These are phyloP conservation scores for Musa troglodytarum DNA, from an alignment of 176 grass and related monocot species.

Conservation along the genomic window DNA sequence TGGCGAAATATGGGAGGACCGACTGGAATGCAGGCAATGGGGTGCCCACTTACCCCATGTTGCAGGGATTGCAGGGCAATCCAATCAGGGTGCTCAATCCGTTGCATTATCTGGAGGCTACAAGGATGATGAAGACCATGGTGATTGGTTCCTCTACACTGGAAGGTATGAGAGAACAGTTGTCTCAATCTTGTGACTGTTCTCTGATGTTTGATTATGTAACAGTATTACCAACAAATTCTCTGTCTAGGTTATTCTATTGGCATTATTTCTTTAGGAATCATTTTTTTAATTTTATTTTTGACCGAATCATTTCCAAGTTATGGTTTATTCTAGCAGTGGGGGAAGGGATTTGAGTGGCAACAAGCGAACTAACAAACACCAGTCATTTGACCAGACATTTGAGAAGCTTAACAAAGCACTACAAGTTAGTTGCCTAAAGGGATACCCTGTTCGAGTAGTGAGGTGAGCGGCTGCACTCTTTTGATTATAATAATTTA, in stretches of 20 bases:
- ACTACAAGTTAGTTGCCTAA: slow-evolving; percentile 72
- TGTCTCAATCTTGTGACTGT: not conserved
- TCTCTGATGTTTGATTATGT: too few relatives aligned
- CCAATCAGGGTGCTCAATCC: slow-evolving; percentile 62
- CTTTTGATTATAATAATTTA: too few relatives aligned
- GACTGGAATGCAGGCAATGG: slow-evolving; percentile 92
- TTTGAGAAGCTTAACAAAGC: slow-evolving; percentile 88
- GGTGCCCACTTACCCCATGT: slow-evolving; percentile 93
- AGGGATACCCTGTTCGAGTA: slow-evolving; percentile 81
- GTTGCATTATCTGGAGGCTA: slow-evolving; percentile 91
- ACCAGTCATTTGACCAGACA: slow-evolving; percentile 87
- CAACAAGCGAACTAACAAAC: slow-evolving; percentile 89
- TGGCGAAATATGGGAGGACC: slow-evolving; percentile 70
- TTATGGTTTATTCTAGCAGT: slow-evolving; percentile 20
- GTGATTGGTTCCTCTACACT: slow-evolving; percentile 95
- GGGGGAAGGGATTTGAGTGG: slow-evolving; percentile 91
- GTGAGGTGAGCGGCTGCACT: slow-evolving; percentile 38
- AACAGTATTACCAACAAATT: too few relatives aligned
- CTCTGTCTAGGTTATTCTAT: too few relatives aligned
- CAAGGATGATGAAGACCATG: slow-evolving; percentile 83
- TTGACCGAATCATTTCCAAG: not conserved
- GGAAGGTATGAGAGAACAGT: slow-evolving; percentile 42
- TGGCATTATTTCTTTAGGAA: too few relatives aligned
- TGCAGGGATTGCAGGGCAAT: slow-evolving; percentile 87
- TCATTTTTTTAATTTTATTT: not conserved